A percentile compares a stretch with the other conserved stretches of the same genome.
These are phyloP conservation scores for Dittrichia graveolens DNA, from an alignment of 129 eudicot species.

Conservation along the genomic window DNA sequence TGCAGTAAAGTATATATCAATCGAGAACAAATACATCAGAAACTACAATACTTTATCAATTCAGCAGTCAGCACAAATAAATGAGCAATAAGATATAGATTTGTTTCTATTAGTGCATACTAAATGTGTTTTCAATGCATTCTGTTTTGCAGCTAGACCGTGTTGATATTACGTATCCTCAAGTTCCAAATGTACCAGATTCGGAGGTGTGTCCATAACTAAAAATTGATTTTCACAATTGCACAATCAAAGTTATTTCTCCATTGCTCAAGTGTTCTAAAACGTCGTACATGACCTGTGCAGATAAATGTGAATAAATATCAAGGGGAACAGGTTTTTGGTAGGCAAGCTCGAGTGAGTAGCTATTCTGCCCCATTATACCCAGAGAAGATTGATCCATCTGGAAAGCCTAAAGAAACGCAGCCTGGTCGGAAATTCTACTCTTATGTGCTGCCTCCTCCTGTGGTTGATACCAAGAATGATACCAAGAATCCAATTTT, in stretches of 20 bases:
- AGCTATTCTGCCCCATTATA: constrained; percentile 80
- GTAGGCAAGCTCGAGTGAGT: constrained; percentile 43
- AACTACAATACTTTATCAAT: too few species aligned
- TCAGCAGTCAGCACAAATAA: too few species aligned
- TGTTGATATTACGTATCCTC: constrained; percentile 36
- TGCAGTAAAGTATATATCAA: too few species aligned
- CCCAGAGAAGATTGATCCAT: constrained; percentile 61
- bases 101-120: background rate
- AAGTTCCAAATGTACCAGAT: constrained; percentile 34
- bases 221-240: background rate
- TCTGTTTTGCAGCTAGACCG: constrained; percentile 36
- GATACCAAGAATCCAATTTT: constrained; percentile 47
- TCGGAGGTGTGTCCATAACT: constrained; percentile 29
- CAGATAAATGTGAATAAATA: constrained; percentile 46
- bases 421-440: constrained; percentile 50
- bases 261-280: too few species aligned
- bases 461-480: constrained; percentile 46
- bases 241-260: background rate
- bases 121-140: background rate
- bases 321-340: constrained; percentile 45
- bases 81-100: background rate
- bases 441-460: constrained; percentile 74
- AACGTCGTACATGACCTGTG: constrained; percentile 6
- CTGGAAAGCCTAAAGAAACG: constrained; percentile 55
- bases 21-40: constrained; percentile 6